phyloP scores from a whole-genome alignment of 129 eudicot genomes.

The Helianthus tuberosus region DNA sequence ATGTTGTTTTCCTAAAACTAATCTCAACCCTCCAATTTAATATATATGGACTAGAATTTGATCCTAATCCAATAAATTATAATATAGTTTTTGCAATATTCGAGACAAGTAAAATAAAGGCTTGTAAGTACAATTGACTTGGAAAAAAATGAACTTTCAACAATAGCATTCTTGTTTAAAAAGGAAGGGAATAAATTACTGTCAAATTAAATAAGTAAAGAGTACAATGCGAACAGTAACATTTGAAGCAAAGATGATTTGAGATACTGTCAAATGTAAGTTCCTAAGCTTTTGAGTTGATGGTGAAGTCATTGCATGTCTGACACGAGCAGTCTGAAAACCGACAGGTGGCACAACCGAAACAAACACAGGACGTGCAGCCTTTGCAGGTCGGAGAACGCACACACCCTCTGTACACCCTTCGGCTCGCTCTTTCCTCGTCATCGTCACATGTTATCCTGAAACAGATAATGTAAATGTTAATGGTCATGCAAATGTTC shows the following conservation, averaged over 20 bases:
- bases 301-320: slow-evolving; percentile 67
- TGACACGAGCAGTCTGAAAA: slow-evolving; percentile 74
- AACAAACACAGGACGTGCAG: slow-evolving; percentile 83
- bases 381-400: slow-evolving; percentile 68
- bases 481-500: not conserved
- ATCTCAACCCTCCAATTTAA: too few species aligned
- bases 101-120: too few species aligned
- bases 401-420: slow-evolving; percentile 66
- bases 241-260: not conserved
- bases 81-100: too few species aligned
- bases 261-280: not conserved
- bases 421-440: slow-evolving; percentile 77
- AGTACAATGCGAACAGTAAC: not conserved
- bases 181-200: not conserved
- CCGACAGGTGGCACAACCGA: slow-evolving; percentile 74
- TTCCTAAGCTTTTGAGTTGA: slow-evolving; percentile 41
- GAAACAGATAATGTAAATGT: not conserved
- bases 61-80: too few species aligned
- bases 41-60: too few species aligned
- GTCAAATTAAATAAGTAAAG: not conserved
- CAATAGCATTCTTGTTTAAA: not conserved
- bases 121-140: too few species aligned
- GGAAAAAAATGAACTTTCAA: not conserved
- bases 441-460: slow-evolving; percentile 67
- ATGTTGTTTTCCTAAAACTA: too few species aligned